Percentiles rank a stretch among this genome's conserved stretches.
Evolutionary conservation across 371 early-diverging fungal genomes (phyloP).

Genomic region (Mortierella sp.): DNA sequence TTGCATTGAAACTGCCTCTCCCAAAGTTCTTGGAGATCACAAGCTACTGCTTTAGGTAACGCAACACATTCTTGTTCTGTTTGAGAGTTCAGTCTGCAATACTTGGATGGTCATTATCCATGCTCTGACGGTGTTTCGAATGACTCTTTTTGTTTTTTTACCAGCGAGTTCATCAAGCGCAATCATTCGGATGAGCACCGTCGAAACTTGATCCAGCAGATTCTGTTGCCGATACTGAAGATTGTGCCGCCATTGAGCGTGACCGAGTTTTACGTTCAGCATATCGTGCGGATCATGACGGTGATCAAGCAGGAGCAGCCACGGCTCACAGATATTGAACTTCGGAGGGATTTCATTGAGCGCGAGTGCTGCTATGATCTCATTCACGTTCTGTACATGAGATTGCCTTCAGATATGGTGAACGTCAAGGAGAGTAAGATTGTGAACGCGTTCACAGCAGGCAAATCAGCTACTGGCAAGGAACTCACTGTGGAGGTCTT

Average conservation of each 20-base stretch:
- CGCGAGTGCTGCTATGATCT: constrained; percentile 58
- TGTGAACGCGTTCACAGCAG: constrained; percentile 34
- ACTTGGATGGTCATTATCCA: too few species aligned
- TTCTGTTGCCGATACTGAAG: constrained; percentile 60
- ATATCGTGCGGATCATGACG: constrained; percentile 64
- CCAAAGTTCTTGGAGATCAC: constrained; percentile 56
- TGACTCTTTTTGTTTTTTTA: background rate
- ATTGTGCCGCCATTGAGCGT: constrained; percentile 56
- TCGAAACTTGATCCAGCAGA: constrained; percentile 57
- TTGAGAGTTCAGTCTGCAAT: too few species aligned
- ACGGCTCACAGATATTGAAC: constrained; percentile 48
- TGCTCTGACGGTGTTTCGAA: too few species aligned
- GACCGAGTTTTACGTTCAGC: constrained; percentile 57
- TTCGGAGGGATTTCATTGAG: constrained; percentile 55
- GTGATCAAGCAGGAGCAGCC: constrained; percentile 49
- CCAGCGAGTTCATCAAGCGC: constrained; percentile 59
- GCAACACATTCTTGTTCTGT: background rate
- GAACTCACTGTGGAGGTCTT: constrained; percentile 50
- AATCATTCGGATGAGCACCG: constrained; percentile 53
- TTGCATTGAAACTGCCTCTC: constrained; percentile 55
- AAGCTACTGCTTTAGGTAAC: constrained; percentile 60
- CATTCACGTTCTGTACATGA: constrained; percentile 54
- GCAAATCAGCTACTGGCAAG: constrained; percentile 37
- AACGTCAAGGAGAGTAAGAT: constrained; percentile 56
- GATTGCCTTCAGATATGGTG: constrained; percentile 51